These are phyloP conservation scores for Aegle marmelos DNA, from an alignment of 345 rosid species.

Conservation along the genomic window DNA sequence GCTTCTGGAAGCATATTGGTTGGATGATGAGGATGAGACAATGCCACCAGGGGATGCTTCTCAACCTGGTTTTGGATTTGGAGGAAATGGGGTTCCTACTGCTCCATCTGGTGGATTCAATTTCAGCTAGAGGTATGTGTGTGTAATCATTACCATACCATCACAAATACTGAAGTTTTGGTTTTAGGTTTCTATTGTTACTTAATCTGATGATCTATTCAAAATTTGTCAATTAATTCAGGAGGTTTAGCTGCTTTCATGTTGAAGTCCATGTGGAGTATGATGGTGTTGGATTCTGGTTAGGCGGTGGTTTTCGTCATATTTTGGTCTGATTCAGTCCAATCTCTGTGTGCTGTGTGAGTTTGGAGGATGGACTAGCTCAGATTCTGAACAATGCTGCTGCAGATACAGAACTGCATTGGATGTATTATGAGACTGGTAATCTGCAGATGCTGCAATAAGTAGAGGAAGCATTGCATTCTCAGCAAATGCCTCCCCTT, in stretches of 20 bases:
- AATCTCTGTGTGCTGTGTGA: slow-evolving; percentile 17
- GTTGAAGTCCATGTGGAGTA: slow-evolving; percentile 15
- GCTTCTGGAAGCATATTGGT: slow-evolving; percentile 60
- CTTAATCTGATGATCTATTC: background rate
- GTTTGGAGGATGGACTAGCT: slow-evolving; percentile 22
- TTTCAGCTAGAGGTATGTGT: slow-evolving; percentile 48
- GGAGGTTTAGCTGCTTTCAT: slow-evolving; percentile 20
- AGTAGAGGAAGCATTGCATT: slow-evolving; percentile 12
- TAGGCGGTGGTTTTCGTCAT: slow-evolving; percentile 20
- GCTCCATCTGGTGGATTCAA: slow-evolving; percentile 72
- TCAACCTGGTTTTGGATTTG: slow-evolving; percentile 48
- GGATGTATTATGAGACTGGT: slow-evolving; percentile 17
- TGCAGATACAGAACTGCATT: background rate
- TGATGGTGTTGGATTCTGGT: slow-evolving; percentile 25
- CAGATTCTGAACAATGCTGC: slow-evolving; percentile 4
- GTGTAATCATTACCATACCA: background rate
- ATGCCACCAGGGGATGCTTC: slow-evolving; percentile 53
- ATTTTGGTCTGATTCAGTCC: slow-evolving; percentile 28
- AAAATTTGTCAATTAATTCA: slow-evolving; percentile 17
- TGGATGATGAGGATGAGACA: slow-evolving; percentile 56
- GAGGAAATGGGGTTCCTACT: slow-evolving; percentile 40
- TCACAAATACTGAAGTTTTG: background rate
- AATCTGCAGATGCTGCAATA: slow-evolving; percentile 20
- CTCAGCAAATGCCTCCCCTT: background rate
- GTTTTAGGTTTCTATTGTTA: background rate